Evolutionary conservation across 1,284 basidiomycete genomes (phyloP), one percentile per base, ranked within the genome.

Genomic region (Coniferiporia sulphurascens): DNA sequence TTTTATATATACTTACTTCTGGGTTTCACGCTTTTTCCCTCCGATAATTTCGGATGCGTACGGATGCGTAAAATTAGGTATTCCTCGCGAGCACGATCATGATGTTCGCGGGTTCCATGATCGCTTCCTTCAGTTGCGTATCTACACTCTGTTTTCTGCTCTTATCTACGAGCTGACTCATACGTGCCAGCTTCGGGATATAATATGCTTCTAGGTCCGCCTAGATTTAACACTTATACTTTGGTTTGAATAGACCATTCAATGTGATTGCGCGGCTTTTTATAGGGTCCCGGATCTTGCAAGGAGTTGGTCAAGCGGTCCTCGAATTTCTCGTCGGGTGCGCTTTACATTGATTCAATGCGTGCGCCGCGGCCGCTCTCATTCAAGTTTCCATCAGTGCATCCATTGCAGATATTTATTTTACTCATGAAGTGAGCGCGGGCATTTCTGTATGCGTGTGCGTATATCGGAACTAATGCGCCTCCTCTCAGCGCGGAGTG

Each of bases 231-330:
- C 27, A 27, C 27, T 27, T 27, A 3, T 5, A 27, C 27, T 27
- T 27, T 27, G 27, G 27, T 27, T 27, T 27, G 27, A 27, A 27
- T 27, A 27, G 27, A 55, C 19, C 19, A 21, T 27, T 38, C 12
- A 58, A 7, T 35, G 48, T 60, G 36, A 15, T 54, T 48, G 7
- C 32, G 21, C 38, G 36, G 6, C 13, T 48, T 22, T 17, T 6
- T 46, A 51, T 17, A 61, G 61, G 61, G 1, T 60, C 63, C 15
- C 56, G 70, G 65, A 63, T 75, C 66, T 50, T 73, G 53, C 64
- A 75, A 62, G 38, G 71, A 65, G 21, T 71, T 66, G 59, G 73
- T 65, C 41, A 71, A 69, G 43, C 73, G 65, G 45, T 62, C 54
- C 55, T 68, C 60, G 68, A 73, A 71, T 64, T 73, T 70, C 69